A percentile compares a stretch with the other conserved stretches of the same genome.
Evolutionary conservation across 768 basidiomycete species (phyloP).

Genomic region (Trametes maxima): DNA sequence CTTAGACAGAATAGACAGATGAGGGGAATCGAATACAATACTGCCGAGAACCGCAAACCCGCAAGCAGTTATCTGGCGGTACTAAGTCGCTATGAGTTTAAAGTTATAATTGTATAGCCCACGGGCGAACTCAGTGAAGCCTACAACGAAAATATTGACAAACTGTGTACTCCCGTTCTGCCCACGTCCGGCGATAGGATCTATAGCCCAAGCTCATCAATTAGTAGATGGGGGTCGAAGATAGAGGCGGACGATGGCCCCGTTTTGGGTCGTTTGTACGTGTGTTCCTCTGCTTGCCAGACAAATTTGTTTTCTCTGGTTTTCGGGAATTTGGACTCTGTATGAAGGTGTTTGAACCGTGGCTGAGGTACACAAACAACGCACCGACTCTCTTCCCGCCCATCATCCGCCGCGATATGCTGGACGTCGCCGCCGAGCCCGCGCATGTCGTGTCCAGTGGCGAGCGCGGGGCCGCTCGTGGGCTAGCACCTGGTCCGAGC

Average conservation of each 20-base stretch:
- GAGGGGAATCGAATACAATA: no score
- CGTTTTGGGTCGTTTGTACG: conserved; percentile 35
- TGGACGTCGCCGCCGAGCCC: conserved; percentile 10
- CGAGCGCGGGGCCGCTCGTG: conserved; percentile 1
- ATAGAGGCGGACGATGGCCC: conserved; percentile 16
- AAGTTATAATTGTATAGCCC: no score
- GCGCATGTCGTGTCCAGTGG: conserved; percentile 1
- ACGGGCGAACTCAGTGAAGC: no score
- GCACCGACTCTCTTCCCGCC: conserved; percentile 7
- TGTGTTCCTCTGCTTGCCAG: conserved; percentile 38
- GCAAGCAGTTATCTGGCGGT: no score
- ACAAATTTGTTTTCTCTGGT: conserved; percentile 72
- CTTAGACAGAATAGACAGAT: no score
- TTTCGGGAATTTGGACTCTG: conserved; percentile 73
- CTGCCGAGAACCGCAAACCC: no score
- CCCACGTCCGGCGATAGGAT: not conserved
- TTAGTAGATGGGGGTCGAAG: not conserved
- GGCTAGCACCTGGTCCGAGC: conserved; percentile 29
- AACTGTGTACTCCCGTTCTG: no score
- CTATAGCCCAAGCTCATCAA: not conserved
- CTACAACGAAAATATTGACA: no score
- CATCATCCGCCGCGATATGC: conserved; percentile 13
- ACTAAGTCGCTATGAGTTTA: no score
- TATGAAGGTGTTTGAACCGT: conserved; percentile 61
- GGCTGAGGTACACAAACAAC: conserved; percentile 43